phyloP scores from a whole-genome alignment of 163 green algal genomes.

The Chlamydomonas reinhardtii region DNA sequence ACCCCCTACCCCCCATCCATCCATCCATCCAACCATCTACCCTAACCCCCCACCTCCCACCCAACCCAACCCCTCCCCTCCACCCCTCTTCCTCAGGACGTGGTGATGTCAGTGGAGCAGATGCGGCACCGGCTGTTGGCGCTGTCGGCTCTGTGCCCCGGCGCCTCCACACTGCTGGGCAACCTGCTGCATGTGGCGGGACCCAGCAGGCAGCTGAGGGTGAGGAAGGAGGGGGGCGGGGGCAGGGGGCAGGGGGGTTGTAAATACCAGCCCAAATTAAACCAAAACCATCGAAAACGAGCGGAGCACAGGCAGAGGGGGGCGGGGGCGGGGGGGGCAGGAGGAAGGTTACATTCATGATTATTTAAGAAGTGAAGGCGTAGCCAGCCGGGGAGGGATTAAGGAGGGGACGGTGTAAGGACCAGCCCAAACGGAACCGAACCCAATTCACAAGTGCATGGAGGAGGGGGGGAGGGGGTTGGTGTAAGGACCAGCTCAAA shows the following conservation, averaged over 20 bases:
- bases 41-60: no score
- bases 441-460: no score
- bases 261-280: no score
- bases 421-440: no score
- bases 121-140: slow-evolving; percentile 84
- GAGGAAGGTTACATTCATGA: no score
- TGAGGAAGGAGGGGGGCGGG: not conserved
- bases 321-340: no score
- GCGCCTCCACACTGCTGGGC: slow-evolving; percentile 84
- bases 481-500: not conserved
- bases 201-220: slow-evolving; percentile 3
- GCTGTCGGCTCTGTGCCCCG: slow-evolving; percentile 80
- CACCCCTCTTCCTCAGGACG: slow-evolving; percentile 58
- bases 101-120: slow-evolving; percentile 80
- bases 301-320: no score
- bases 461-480: not conserved
- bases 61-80: not conserved
- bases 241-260: not conserved
- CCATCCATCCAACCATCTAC: not conserved
- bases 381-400: no score
- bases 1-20: not conserved
- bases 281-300: no score
- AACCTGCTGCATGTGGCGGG: slow-evolving; percentile 78
- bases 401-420: no score
- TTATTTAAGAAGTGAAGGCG: no score